Evolutionary conservation across 495 filamentous ascomycete genomes (phyloP).

Genomic region (Aspergillus steynii): DNA sequence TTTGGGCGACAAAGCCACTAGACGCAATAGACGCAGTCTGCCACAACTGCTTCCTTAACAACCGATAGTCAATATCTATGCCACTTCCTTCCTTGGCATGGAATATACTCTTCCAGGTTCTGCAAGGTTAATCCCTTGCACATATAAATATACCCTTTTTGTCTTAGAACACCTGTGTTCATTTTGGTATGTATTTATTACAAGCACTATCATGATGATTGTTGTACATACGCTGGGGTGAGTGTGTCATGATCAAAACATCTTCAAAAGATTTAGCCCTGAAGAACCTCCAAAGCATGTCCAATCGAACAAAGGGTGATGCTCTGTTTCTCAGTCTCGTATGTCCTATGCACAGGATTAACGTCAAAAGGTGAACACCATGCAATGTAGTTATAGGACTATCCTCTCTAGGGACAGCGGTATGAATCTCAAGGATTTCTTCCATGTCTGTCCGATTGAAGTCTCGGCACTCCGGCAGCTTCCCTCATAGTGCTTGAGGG

Average conservation of each 20-base stretch:
- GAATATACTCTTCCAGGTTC: too few species aligned
- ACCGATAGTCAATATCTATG: neutral
- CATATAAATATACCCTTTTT: too few species aligned
- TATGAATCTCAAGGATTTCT: too few species aligned
- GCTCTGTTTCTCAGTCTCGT: neutral
- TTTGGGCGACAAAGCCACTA: slow-evolving; percentile 27
- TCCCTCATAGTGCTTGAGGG: too few species aligned
- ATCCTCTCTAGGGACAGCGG: neutral
- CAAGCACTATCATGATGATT: neutral
- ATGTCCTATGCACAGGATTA: neutral
- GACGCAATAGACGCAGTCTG: neutral
- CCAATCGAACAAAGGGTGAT: neutral
- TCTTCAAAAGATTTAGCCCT: neutral
- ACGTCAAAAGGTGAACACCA: too few species aligned
- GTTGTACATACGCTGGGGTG: neutral
- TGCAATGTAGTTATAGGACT: neutral
- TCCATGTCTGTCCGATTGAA: too few species aligned
- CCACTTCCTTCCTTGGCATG: neutral
- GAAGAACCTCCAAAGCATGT: neutral
- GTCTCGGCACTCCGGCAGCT: too few species aligned
- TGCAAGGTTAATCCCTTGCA: too few species aligned
- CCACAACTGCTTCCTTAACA: too few species aligned
- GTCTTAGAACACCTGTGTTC: neutral
- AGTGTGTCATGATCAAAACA: neutral
- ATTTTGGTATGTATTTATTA: neutral